These are phyloP conservation scores for Tetracentron sinense DNA, from an alignment of 164 flowering plant genomes.

Conservation along the genomic window DNA sequence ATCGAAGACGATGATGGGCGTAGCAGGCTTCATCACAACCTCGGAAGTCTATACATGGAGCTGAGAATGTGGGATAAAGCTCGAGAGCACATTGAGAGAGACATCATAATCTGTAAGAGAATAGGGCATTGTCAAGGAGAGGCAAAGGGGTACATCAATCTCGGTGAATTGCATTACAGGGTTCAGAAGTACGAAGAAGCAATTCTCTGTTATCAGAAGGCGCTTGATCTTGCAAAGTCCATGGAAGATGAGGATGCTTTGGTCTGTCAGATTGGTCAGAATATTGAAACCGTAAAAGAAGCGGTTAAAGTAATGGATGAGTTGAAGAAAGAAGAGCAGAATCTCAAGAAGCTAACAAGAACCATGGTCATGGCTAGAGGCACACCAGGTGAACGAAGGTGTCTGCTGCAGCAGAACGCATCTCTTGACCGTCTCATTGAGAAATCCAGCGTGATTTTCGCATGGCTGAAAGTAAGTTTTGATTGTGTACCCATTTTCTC, in stretches of 20 bases:
- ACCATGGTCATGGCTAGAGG: slow-evolving; percentile 49
- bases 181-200: slow-evolving; percentile 77
- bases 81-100: slow-evolving; percentile 65
- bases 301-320: slow-evolving; percentile 61
- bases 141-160: slow-evolving; percentile 94
- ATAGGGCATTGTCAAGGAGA: slow-evolving; percentile 84
- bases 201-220: slow-evolving; percentile 61
- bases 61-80: slow-evolving; percentile 81
- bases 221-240: slow-evolving; percentile 64
- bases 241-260: slow-evolving; percentile 93
- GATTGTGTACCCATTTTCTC: slow-evolving; percentile 3
- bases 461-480: slow-evolving; percentile 67
- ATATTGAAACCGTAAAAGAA: slow-evolving; percentile 54
- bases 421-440: slow-evolving; percentile 77
- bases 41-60: slow-evolving; percentile 73
- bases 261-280: slow-evolving; percentile 51
- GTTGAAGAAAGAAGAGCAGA: slow-evolving; percentile 73
- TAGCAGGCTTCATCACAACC: slow-evolving; percentile 89
- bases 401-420: slow-evolving; percentile 54
- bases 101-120: slow-evolving; percentile 67
- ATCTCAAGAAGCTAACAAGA: slow-evolving; percentile 68
- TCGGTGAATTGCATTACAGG: slow-evolving; percentile 74
- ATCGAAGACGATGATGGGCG: slow-evolving; percentile 63
- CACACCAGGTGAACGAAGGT: slow-evolving; percentile 54
- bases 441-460: slow-evolving; percentile 56